Evolutionary conservation across 1,139 yeast genomes (phyloP).

Genomic region (Geotrichum europaeum): DNA sequence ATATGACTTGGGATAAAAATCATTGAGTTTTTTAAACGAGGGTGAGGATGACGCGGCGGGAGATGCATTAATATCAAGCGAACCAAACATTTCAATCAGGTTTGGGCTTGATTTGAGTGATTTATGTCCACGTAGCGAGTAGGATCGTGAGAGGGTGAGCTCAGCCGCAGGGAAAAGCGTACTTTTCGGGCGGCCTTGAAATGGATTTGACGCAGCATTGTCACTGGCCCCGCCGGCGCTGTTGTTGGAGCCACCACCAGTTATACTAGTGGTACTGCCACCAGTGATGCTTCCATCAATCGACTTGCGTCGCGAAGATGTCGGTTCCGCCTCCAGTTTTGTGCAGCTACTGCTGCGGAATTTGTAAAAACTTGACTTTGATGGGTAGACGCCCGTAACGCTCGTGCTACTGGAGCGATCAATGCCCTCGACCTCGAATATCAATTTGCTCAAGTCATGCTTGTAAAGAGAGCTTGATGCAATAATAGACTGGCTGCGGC

Average conservation of each 20-base stretch:
- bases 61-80: conserved; percentile 13
- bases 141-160: conserved; percentile 10
- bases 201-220: not conserved
- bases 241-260: conserved; percentile 19
- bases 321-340: not conserved
- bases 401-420: conserved; percentile 1
- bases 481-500: conserved; percentile 27
- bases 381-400: not conserved
- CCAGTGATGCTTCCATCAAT: not conserved
- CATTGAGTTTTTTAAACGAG: conserved; percentile 13
- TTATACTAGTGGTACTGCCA: not conserved
- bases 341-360: not conserved
- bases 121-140: conserved; percentile 22
- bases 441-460: conserved; percentile 27
- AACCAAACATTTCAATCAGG: conserved; percentile 26
- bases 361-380: conserved; percentile 1
- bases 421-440: conserved; percentile 28
- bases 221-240: not conserved
- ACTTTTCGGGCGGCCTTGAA: not conserved
- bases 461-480: conserved; percentile 26
- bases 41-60: not conserved
- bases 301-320: not conserved
- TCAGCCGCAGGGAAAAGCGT: not conserved
- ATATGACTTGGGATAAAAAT: not conserved
- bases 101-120: conserved; percentile 28